Base-by-base conservation (phyloP, 2,329 filamentous ascomycete genomes). In the Septoria petroselini region DNA sequence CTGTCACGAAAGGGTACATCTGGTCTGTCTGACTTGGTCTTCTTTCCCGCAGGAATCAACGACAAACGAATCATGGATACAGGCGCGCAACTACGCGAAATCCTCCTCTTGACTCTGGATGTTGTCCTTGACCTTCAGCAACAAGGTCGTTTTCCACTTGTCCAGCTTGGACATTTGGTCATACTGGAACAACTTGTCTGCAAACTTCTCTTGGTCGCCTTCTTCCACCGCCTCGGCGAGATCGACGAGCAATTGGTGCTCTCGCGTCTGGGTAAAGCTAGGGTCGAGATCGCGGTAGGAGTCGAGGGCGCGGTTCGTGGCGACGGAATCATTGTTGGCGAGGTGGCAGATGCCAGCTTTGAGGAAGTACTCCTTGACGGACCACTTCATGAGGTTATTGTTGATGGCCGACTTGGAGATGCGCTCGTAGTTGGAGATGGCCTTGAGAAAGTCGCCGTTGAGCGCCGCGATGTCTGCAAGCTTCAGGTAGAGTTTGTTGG, bases 301-400 rank as follows among this genome's bases (percentile, higher is more conserved):
- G 63, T 94, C 85, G 17, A 97, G 74, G 23, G 90, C 91, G 41
- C 88, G 81, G 65, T 85, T 85, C 14, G 84, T 80, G 40, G 85
- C 86, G 46, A 96, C 86, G 62, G 86, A 74, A 68, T 97, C 91
- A 49, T 73, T 76, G n/a, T 79, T 78, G 47, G 81, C 82, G 30
- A 97, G 78, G 68, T 95, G 86, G 74, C 91, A 96, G 66, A 97
- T 87, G 25, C 90, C 91, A 1, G 89, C 88, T 74, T 96, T 95
- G 65, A 97, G 79, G 65, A 96, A 84, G 73, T 96, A 96, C 59
- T 96, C 90, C 72, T 96, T 97, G 57, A 97, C 89, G 40, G 83
- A 88, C 81, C 88, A 95, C 68, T 85, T 87, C 87, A 94, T 91
- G 51, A 95, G 76, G 70, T 94, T 93, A 76, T 94, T 96, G 70